Evolutionary conservation across 371 early-diverging fungal genomes (phyloP), one percentile per base, ranked within the genome.

Genomic region (Mycotypha africana): DNA sequence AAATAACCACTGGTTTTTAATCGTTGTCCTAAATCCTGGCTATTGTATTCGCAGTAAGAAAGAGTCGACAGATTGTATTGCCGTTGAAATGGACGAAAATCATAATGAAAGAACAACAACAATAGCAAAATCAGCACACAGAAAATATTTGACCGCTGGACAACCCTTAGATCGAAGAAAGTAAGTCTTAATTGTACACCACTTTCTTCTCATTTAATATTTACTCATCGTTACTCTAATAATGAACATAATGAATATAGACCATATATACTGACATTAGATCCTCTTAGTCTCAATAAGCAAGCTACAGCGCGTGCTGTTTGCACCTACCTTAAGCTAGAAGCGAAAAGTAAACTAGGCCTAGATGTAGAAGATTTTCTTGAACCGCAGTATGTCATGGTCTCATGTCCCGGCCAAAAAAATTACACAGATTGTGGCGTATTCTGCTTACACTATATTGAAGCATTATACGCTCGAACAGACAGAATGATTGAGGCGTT

Each of bases 401-500:
- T 33, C 0, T 11, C 38, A 2, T 58, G 52, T 28, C 58, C 58
- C 9, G 31, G 17, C 2, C 58, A 58, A 45, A 32, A 47, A 3
- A 58, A 58, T n/a, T 41, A 41, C 12, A 43, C 45, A 6, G 58
- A 58, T 9, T 58, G 58, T 28, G 58, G 58, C 10, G 46, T 58
- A 0, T 58, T 44, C 9, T 51, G 58, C 24, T 28, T 57, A 15
- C 45, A 57, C 26, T 51, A 39, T 14, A 48, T 51, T 21, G 33
- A 48, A 5, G 39, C 22, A 12, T 16, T 57, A 3, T 57, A 51
- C 10, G 14, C 47, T 34, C 16, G 36, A 15, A 12, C 38, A 10
- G 40, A 44, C 17, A 8, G 10, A 2, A 43, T 48, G 43, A 48
- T 48, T 38, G 11, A 42, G 6, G 21, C 33, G 1, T 23, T 54